Conservation (phyloP, 441 rosid genomes). For the Euphorbia corollata region DNA sequence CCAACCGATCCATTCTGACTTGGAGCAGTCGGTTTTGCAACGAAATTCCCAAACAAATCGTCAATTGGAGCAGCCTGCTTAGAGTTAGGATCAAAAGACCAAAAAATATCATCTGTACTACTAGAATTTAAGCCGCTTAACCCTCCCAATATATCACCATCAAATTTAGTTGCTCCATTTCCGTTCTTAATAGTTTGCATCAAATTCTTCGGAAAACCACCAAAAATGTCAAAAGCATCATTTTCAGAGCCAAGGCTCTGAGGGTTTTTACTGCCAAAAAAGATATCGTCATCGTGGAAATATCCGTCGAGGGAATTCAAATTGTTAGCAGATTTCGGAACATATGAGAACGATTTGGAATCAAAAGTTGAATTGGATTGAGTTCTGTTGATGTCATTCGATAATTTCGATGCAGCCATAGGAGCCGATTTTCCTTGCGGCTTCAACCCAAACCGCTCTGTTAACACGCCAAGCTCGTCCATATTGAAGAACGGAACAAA, state of each 20-base stretch:
- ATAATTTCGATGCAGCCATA: slow-evolving; percentile 55
- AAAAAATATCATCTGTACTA: slow-evolving; percentile 36
- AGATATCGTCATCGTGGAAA: slow-evolving; percentile 24
- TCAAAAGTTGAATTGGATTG: slow-evolving; percentile 21
- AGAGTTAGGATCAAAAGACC: slow-evolving; percentile 35
- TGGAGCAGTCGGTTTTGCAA: slow-evolving; percentile 24
- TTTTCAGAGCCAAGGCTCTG: slow-evolving; percentile 29
- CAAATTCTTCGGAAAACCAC: slow-evolving; percentile 32
- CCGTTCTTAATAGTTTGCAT: slow-evolving; percentile 21
- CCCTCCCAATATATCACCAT: slow-evolving; percentile 57
- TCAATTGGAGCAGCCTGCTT: slow-evolving; percentile 32
- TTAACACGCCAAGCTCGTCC: slow-evolving; percentile 85
- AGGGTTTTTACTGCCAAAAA: slow-evolving; percentile 22
- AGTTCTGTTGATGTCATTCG: slow-evolving; percentile 20
- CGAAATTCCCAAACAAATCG: slow-evolving; percentile 55
- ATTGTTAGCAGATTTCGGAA: slow-evolving; percentile 27
- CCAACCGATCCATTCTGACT: slow-evolving; percentile 33
- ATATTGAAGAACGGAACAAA: slow-evolving; percentile 19
- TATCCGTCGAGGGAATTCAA: slow-evolving; percentile 29
- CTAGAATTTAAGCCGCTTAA: slow-evolving; percentile 25
- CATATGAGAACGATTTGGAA: slow-evolving; percentile 23
- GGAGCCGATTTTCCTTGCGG: slow-evolving; percentile 88
- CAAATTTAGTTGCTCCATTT: slow-evolving; percentile 25
- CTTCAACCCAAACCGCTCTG: slow-evolving; percentile 74
- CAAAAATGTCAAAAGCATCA: slow-evolving; percentile 43